A percentile compares a stretch with the other conserved stretches of the same genome.
These are phyloP conservation scores for Effrenium voratum DNA, from an alignment of 73 alveolate species.

Conservation along the genomic window DNA sequence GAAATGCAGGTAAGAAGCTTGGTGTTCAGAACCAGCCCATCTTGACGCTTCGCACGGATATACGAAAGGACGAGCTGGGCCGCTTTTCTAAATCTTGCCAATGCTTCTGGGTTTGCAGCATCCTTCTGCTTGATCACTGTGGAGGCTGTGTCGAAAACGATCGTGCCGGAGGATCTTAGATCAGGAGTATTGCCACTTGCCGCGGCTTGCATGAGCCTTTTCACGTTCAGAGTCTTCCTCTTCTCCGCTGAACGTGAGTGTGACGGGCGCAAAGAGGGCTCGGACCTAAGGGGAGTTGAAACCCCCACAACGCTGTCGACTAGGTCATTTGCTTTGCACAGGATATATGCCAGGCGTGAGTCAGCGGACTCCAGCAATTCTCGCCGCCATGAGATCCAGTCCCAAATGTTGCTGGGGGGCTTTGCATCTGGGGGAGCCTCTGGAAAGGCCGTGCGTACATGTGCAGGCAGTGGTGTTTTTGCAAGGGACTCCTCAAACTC, in stretches of 20 bases:
- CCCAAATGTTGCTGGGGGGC: conserved; percentile 59
- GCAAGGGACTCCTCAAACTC: conserved; percentile 46
- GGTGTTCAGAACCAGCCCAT: conserved; percentile 55
- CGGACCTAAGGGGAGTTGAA: background rate
- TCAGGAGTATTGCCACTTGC: too few species aligned
- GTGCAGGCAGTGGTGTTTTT: conserved; percentile 50
- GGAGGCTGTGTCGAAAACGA: too few species aligned
- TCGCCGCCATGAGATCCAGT: conserved; percentile 59
- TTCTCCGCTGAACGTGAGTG: background rate
- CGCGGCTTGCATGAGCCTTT: conserved; percentile 37
- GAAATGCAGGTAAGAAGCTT: conserved; percentile 74
- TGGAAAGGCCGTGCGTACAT: background rate
- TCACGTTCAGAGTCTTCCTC: background rate
- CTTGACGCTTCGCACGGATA: conserved; percentile 50
- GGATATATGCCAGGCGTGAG: background rate
- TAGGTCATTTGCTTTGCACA: conserved; percentile 20
- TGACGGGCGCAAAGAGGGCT: background rate
- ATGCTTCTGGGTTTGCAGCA: too few species aligned
- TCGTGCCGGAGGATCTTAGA: too few species aligned
- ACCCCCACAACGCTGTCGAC: background rate
- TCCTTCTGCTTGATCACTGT: too few species aligned
- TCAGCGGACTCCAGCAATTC: conserved; percentile 45
- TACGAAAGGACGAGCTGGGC: conserved; percentile 48
- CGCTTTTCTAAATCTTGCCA: conserved; percentile 25
- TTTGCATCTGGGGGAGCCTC: conserved; percentile 12